Base-by-base conservation (phyloP, 257 asterid species). In the Schizonepeta tenuifolia region DNA sequence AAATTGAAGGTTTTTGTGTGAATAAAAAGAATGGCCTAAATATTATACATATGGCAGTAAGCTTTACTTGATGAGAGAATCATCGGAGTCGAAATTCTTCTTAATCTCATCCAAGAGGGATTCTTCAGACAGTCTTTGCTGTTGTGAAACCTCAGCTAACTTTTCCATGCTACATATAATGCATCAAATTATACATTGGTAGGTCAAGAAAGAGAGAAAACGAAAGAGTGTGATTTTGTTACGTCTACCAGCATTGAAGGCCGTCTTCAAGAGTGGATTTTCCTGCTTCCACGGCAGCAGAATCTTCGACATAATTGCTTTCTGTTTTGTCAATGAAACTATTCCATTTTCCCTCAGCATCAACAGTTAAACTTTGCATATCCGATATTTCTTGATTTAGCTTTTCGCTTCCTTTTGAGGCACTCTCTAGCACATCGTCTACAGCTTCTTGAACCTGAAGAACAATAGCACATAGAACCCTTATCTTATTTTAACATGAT, bases 391-490 rank as follows among this genome's bases (percentile, higher is more conserved):
- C 89, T 20, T 63, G 54, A 51, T 80, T 73, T 26, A 80, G 75
- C 67, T 73, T 46, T 9, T 70, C 81, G 67, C 75, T 63, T 70
- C 67, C 75, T 50, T 64, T 74, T 26, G 63, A 40, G 60, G 76
- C 65, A 53, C 82, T 77, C 68, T 80, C 82, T 49, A 69, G 64
- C 66, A 85, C 62, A 67, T 65, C 79, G 63, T 78, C 77, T 14
- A 78, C 73, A 11, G 81, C 72, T 35, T 69, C 79, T 70, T 85
- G 84, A 78, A 85, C 78, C 89, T 85, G 79, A 54, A 62, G 54
- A 74, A 68, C 22, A 63, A 4, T 47, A 55, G 13, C 70, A 36
- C 51, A 21, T n/a, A 31, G 11, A 10, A 5, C 20, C 38, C 2
- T 54, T 22, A 22, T 20, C 49, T 3, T 54, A 17, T 22, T 12